phyloP scores from a whole-genome alignment of 345 rosid genomes.

The Psidium guajava region DNA sequence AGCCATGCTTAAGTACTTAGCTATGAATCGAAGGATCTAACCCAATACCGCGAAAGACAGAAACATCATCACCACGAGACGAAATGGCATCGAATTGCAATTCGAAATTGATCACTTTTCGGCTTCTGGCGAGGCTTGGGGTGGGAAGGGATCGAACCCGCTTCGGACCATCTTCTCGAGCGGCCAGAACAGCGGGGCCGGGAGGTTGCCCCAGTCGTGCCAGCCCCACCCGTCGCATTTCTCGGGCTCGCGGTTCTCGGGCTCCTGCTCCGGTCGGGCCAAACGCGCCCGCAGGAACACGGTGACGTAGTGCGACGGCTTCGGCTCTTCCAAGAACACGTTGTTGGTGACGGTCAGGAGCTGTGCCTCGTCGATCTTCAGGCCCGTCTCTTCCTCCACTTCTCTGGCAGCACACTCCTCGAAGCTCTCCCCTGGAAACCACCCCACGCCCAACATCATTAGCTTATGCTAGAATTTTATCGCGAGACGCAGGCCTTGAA shows the following conservation, averaged over 20 bases:
- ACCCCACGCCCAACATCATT: neutral
- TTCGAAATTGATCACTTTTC: neutral
- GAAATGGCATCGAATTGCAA: neutral
- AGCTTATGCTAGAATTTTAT: neutral
- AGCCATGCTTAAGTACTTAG: neutral
- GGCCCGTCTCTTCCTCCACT: slow-evolving; percentile 69
- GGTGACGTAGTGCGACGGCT: slow-evolving; percentile 62
- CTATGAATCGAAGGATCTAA: neutral
- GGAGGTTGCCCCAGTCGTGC: slow-evolving; percentile 66
- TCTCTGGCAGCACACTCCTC: slow-evolving; percentile 80
- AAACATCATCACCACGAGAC: neutral
- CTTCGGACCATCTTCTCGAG: slow-evolving; percentile 45
- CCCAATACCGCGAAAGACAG: neutral
- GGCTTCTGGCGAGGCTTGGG: neutral
- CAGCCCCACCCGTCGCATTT: slow-evolving; percentile 82
- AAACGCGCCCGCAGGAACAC: slow-evolving; percentile 39
- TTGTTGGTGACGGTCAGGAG: slow-evolving; percentile 57
- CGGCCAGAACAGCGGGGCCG: slow-evolving; percentile 67
- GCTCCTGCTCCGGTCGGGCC: slow-evolving; percentile 30
- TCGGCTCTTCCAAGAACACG: slow-evolving; percentile 35
- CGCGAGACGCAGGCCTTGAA: neutral
- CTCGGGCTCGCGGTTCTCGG: slow-evolving; percentile 53
- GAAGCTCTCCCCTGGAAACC: slow-evolving; percentile 73
- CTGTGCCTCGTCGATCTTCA: slow-evolving; percentile 34
- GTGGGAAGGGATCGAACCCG: slow-evolving; percentile 62